phyloP scores from a whole-genome alignment of 306 rosid species.

The Senna siamea region DNA sequence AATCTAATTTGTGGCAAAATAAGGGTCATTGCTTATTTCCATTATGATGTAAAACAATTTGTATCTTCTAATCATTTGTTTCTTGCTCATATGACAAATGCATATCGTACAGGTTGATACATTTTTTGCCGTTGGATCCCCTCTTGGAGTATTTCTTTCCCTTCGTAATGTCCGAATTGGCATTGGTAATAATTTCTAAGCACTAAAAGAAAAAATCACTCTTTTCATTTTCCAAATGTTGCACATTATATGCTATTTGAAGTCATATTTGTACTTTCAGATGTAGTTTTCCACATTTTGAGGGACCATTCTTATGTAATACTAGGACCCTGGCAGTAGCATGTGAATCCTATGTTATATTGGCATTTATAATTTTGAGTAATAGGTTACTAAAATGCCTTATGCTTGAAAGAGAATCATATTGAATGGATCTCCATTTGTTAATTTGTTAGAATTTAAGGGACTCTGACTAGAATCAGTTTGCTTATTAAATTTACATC shows the following conservation, averaged over 20 bases:
- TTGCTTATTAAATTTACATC: neutral
- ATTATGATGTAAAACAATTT: neutral
- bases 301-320: neutral
- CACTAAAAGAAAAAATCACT: neutral
- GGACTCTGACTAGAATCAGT: neutral
- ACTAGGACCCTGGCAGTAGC: neutral
- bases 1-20: conserved; percentile 15
- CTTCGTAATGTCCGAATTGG: conserved; percentile 93
- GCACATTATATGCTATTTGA: neutral
- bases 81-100: conserved; percentile 35
- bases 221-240: conserved; percentile 9
- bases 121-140: conserved; percentile 98
- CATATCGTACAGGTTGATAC: conserved; percentile 80
- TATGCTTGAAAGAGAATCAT: neutral
- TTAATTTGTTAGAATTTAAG: neutral
- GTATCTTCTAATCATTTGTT: neutral
- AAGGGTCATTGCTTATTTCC: conserved; percentile 25
- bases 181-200: conserved; percentile 59
- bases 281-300: conserved; percentile 10
- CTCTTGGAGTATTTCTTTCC: conserved; percentile 97
- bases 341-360: neutral
- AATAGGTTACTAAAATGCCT: neutral
- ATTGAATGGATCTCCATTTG: conserved; percentile 5
- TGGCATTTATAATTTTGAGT: conserved; percentile 1
- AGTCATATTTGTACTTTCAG: neutral